Base-by-base conservation (phyloP, 257 asterid species). In the Mitragyna speciosa region DNA sequence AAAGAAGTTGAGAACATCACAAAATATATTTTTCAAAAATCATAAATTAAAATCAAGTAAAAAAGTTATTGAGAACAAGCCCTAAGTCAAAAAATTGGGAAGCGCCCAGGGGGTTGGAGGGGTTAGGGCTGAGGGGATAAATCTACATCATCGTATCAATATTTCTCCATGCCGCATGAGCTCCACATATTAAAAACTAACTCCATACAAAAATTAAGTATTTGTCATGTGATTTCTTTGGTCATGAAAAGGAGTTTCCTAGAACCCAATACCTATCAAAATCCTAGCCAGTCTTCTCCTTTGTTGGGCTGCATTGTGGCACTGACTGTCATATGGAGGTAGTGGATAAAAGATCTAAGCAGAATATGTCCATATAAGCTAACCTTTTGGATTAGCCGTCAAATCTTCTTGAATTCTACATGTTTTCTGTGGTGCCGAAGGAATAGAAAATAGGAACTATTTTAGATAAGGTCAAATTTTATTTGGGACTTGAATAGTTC, bases 341-440 rank as follows among this genome's bases (percentile, higher is more conserved):
- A 79, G 47, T 17, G 64, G 66, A 52, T 64, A 72, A 70, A 70
- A 70, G 9, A 43, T 43, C 54, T 17, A 41, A 70, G 54, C 17
- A 41, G 74, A 73, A 74, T 68, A 72, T 48, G 43, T 64, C 30
- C 58, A 45, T 24, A 68, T 63, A 19, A 69, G 15, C 59, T 61
- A 49, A 54, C 83, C 51, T 63, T 79, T 49, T 51, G 51, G 67
- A 30, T 78, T 48, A 77, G 74, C 78, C 73, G 78, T 33, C 78
- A 79, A 79, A 61, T 79, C 82, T 30, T 41, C 58, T 30, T 30
- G 52, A 48, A 48, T 77, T 77, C 66, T 48, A 49, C 66, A 47
- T 41, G 74, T 47, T 70, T 26, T 5, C 68, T 63, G 17, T 2
- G 6, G 74, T 39, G 17, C 28, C 22, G 6, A 41, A 70, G 28